Evolutionary conservation across 2,329 filamentous ascomycete species (phyloP).

Genomic region (Shiraia bambusicola): DNA sequence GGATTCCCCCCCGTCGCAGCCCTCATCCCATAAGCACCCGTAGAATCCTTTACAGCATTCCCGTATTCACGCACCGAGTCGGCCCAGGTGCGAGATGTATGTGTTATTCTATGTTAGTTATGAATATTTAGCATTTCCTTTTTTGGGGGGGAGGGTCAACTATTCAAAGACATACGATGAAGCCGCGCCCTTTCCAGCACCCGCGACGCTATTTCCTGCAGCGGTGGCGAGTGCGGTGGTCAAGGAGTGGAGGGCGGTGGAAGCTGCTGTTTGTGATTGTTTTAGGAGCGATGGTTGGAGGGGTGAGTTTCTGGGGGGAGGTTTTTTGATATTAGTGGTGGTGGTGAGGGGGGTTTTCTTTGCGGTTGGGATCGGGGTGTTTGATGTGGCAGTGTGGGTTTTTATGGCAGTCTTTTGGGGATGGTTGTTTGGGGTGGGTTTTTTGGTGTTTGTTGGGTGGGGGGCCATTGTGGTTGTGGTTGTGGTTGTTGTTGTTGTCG

Average conservation of each 20-base stretch:
- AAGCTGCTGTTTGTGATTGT: slow-evolving; percentile 2
- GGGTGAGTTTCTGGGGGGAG: slow-evolving; percentile 2
- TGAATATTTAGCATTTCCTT: too few species aligned
- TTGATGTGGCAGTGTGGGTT: slow-evolving; percentile 9
- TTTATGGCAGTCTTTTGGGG: slow-evolving; percentile 12
- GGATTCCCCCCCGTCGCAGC: slow-evolving; percentile 51
- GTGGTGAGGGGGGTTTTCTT: too few species aligned
- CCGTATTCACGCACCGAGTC: slow-evolving; percentile 53
- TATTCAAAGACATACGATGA: slow-evolving; percentile 42
- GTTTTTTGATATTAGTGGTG: slow-evolving; percentile 21
- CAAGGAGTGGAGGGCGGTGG: slow-evolving; percentile 39
- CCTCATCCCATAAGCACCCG: slow-evolving; percentile 48
- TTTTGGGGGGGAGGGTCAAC: too few species aligned
- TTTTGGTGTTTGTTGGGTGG: slow-evolving; percentile 32
- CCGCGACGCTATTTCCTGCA: slow-evolving; percentile 51
- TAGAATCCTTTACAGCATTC: slow-evolving; percentile 52
- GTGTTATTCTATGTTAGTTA: slow-evolving; percentile 43
- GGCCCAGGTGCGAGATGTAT: slow-evolving; percentile 50
- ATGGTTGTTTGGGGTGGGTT: slow-evolving; percentile 18
- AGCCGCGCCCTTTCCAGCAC: slow-evolving; percentile 49
- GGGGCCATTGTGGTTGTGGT: slow-evolving; percentile 25
- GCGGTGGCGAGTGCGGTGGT: slow-evolving; percentile 47
- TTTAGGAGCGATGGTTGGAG: not conserved
- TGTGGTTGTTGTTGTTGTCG: too few species aligned
- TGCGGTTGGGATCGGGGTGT: slow-evolving; percentile 12